Percentiles rank a stretch among this genome's conserved stretches.
Conservation (phyloP, 192 early-diverging fungal genomes). For the Coemansia sp. region DNA sequence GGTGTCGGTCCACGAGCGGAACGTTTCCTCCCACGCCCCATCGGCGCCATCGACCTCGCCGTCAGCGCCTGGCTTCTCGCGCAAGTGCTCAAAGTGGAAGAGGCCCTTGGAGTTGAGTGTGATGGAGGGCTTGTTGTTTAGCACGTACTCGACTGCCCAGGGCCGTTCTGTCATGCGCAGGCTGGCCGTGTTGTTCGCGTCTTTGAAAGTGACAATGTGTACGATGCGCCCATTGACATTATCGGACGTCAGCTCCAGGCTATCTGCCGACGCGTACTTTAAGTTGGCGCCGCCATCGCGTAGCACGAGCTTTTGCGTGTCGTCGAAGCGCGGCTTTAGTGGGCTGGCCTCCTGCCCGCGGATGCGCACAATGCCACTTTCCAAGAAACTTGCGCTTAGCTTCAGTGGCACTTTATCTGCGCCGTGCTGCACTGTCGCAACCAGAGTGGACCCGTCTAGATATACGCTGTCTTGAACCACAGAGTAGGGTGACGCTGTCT, state of each 20-base stretch:
- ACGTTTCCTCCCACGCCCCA: constrained; percentile 85
- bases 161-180: constrained; percentile 46
- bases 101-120: constrained; percentile 80
- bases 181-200: constrained; percentile 7
- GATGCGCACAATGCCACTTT: constrained; percentile 58
- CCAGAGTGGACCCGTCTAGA: constrained; percentile 46
- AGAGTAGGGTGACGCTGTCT: constrained; percentile 58
- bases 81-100: constrained; percentile 79
- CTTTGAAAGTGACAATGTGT: constrained; percentile 29
- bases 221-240: constrained; percentile 1
- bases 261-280: constrained; percentile 21
- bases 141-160: constrained; percentile 39
- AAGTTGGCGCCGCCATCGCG: constrained; percentile 35
- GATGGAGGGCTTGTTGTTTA: constrained; percentile 50
- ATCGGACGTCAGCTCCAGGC: constrained; percentile 20
- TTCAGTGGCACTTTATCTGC: constrained; percentile 33
- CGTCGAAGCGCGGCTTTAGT: constrained; percentile 68
- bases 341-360: constrained; percentile 65
- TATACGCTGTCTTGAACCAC: constrained; percentile 60
- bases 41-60: constrained; percentile 48
- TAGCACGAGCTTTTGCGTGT: constrained; percentile 57
- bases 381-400: constrained; percentile 53
- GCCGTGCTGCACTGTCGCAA: constrained; percentile 19
- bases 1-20: constrained; percentile 81
- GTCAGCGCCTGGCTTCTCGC: constrained; percentile 33